Evolutionary conservation across 768 basidiomycete species (phyloP), one percentile per base, ranked within the genome.

Genomic region (Clavaria fumosa): DNA sequence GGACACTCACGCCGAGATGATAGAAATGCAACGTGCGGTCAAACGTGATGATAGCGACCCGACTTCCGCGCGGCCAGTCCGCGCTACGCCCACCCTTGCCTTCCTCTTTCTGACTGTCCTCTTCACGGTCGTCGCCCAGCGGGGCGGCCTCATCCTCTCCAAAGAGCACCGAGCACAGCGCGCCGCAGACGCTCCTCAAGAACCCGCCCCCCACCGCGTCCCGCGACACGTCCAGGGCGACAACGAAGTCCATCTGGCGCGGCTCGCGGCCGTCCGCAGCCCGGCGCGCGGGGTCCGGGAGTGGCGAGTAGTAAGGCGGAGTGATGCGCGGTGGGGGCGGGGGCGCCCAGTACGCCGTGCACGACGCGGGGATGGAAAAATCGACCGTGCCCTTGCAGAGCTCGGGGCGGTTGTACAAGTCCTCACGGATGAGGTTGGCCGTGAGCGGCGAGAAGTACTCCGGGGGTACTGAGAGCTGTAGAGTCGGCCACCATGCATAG

Each of bases 321-420:
- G 60, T 54, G 37, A 78, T 49, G 43, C 66, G 61, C 20, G 64
- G 60, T 12, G 72, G 62, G 9, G 81, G 75, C 32, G 78, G 69
- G 23, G 69, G 63, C 2, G 89, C 82, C 84, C 86, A 90, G 50
- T 99, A 99, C 2, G 89, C 82, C 84, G 86, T 90, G 50, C 97
- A 99, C 32, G 77, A 73, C 43, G 75, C 61, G 0, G 78, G 67
- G 7, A 91, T 91, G 3, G 66, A 62, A 45, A 95, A 91, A 55
- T 97, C 95, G 35, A 95, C 69, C 1, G 90, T 96, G 2, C 95
- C 95, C 53, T 78, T 78, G 46, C 72, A 78, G 19, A 99, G 62
- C 55, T 99, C 95, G 12, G 81, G 84, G 5, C 89, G 73, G 40
- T 83, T 64, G 19, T 69, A 56, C 45, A 89, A 77, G 54, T 96